Evolutionary conservation across 306 rosid genomes (phyloP), one percentile per base, ranked within the genome.

Genomic region (Trifolium fragiferum): DNA sequence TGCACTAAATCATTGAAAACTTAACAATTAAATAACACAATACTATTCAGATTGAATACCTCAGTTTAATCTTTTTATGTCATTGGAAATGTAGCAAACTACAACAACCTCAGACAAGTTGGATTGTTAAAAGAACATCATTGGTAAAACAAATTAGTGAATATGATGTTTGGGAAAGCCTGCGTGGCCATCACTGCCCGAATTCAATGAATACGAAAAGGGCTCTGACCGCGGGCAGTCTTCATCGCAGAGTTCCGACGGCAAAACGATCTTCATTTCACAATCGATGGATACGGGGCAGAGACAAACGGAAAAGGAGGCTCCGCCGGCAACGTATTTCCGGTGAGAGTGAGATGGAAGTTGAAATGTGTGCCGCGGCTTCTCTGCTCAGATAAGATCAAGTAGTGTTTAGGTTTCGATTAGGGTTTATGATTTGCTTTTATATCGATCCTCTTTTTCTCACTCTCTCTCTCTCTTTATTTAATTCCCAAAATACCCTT

Each of bases 141-240:
- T 64, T 19, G 20, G 19, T 8, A 51, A 51, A 51, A 51, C 10
- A 58, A 55, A 19, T 21, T 18, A 4, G 14, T 7, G 14, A 25
- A 25, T 8, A 1, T 35, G 71, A 75, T 44, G 2, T 20, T 65
- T 77, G 76, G 72, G 8, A 2, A 66, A 66, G 79, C 82, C 79
- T 76, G 82, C 85, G 66, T 6, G 62, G 70, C 85, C 85, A 72
- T 82, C 85, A 82, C 55, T 10, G 85, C 76, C 85, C 50, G 27
- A 21, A 77, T 5, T 51, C 13, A 54, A 10, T 1, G 3, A 57
- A 50, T 46, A 40, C 41, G 4, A 50, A 32, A n/a, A 14, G 40
- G 85, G 66, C 82, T 82, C 85, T 72, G 79, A 58, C 82, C 75
- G 85, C 85, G 79, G 82, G 85, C 82, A 82, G 79, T 82, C 85